Conservation (phyloP, 75 land plant genomes). For the Pinus albicaulis region DNA sequence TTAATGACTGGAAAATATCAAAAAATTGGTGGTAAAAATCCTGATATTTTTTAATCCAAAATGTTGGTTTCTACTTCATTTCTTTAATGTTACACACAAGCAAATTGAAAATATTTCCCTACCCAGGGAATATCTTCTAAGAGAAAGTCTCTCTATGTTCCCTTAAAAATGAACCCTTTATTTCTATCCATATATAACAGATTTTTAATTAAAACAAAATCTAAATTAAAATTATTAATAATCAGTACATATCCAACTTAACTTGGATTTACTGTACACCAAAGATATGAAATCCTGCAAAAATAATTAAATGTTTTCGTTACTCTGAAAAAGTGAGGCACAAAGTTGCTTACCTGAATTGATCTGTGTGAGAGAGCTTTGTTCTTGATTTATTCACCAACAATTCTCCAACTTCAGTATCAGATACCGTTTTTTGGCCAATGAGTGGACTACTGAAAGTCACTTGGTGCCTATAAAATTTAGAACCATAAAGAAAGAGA, state of each 20-base stretch:
- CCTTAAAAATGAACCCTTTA: too few species aligned
- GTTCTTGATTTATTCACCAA: neutral
- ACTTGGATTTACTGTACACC: too few species aligned
- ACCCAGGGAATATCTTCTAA: neutral
- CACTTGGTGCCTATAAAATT: constrained; percentile 10
- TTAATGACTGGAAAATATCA: too few species aligned
- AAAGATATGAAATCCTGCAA: neutral
- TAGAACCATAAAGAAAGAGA: constrained; percentile 16
- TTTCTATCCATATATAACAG: too few species aligned
- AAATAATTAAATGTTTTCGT: neutral
- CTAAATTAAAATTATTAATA: too few species aligned
- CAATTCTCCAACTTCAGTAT: neutral
- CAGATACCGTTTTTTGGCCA: neutral
- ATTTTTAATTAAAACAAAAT: too few species aligned
- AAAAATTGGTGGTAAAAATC: too few species aligned
- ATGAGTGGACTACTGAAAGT: constrained; percentile 23
- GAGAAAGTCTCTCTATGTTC: neutral
- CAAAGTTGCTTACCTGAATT: constrained; percentile 10
- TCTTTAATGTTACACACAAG: neutral
- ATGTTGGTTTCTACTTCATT: neutral
- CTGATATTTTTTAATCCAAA: too few species aligned
- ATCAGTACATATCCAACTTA: too few species aligned
- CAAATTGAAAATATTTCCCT: neutral
- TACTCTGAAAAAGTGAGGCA: too few species aligned
- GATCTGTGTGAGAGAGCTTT: neutral